A percentile compares a stretch with the other conserved stretches of the same genome.
Evolutionary conservation across 805 yeast genomes (phyloP).

Genomic region (Hanseniaspora occidentalis): DNA sequence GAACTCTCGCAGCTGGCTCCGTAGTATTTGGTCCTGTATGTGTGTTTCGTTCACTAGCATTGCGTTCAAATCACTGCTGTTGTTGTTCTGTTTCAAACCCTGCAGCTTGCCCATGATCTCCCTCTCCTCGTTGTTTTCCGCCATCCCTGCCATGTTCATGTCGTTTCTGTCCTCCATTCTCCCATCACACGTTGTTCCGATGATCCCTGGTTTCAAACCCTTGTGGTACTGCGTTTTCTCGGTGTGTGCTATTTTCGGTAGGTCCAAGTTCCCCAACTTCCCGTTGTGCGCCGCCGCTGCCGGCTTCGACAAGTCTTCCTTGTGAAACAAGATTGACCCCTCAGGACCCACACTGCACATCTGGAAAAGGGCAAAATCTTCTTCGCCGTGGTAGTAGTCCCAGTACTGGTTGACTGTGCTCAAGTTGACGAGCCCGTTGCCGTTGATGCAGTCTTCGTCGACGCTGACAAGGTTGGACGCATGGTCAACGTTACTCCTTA

Average conservation of each 20-base stretch:
- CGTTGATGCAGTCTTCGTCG: not conserved
- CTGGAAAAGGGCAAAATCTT: constrained; percentile 20
- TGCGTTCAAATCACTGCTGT: too few species aligned
- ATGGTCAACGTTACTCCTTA: constrained; percentile 6
- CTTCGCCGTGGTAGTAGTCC: constrained; percentile 23
- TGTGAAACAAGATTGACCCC: constrained; percentile 14
- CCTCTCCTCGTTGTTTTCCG: not conserved
- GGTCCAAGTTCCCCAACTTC: not conserved
- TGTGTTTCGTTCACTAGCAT: too few species aligned
- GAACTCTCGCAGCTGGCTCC: not conserved
- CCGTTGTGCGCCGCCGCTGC: too few species aligned
- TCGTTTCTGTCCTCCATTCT: not conserved
- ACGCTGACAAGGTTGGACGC: constrained; percentile 2
- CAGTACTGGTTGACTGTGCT: constrained; percentile 14
- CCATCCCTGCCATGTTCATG: not conserved
- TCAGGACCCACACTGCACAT: constrained; percentile 15
- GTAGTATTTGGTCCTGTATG: too few species aligned
- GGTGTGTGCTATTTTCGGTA: not conserved
- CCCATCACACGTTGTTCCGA: not conserved
- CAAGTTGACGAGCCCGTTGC: not conserved
- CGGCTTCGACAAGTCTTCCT: too few species aligned
- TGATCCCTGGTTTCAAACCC: not conserved
- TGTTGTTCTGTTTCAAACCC: not conserved
- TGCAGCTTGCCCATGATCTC: not conserved
- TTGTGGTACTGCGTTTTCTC: not conserved